A percentile compares a stretch with the other conserved stretches of the same genome.
These are phyloP conservation scores for Omphalea diandra DNA, from an alignment of 441 rosid genomes.

Conservation along the genomic window DNA sequence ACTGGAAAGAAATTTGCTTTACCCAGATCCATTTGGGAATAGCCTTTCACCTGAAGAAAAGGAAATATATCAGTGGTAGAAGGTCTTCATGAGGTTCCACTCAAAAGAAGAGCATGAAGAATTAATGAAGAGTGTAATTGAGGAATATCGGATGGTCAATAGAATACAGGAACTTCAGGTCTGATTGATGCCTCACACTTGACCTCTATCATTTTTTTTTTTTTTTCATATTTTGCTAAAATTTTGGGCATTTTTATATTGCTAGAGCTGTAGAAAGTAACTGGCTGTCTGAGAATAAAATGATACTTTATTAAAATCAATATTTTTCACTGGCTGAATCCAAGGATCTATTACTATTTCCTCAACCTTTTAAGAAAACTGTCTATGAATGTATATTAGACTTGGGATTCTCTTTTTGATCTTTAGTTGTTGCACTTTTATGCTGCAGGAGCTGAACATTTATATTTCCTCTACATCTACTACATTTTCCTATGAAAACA, in stretches of 20 bases:
- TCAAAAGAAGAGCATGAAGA: conserved; percentile 87
- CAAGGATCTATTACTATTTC: too few species aligned
- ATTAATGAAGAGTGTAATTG: conserved; percentile 62
- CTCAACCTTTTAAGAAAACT: too few species aligned
- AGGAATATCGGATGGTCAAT: conserved; percentile 63
- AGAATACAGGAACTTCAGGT: conserved; percentile 94
- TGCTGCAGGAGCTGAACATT: not conserved
- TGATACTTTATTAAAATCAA: too few species aligned
- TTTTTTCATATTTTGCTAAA: not conserved
- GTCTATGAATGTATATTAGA: not conserved
- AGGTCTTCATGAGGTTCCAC: conserved; percentile 83
- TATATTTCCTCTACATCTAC: not conserved
- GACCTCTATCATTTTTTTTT: conserved; percentile 2
- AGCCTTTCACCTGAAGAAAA: conserved; percentile 69
- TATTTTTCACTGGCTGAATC: too few species aligned
- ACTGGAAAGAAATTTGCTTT: conserved; percentile 80
- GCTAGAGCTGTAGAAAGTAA: too few species aligned
- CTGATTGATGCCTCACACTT: conserved; percentile 20
- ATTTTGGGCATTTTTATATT: not conserved
- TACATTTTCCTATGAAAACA: not conserved
- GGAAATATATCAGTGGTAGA: conserved; percentile 59
- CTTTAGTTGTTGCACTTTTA: not conserved
- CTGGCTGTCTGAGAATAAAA: too few species aligned
- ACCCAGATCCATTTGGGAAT: conserved; percentile 67
- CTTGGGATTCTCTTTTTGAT: not conserved